Percentiles rank a stretch among this genome's conserved stretches.
Conservation (phyloP, 805 yeast species). For the Zygosaccharomyces bisporus region DNA sequence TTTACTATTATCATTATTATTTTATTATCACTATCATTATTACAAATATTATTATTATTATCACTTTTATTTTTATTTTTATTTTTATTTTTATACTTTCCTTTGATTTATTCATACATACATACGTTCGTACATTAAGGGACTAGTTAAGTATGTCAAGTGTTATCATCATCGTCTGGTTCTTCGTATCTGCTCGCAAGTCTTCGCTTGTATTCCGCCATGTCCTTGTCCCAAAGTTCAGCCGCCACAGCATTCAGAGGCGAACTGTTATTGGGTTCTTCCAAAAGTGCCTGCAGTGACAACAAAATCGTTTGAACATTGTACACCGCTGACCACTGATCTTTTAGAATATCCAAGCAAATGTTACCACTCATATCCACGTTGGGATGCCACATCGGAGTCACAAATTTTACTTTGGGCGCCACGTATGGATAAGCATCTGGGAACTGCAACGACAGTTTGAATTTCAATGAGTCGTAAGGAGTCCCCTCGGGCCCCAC, state of each 20-base stretch:
- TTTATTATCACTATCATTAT: slow-evolving; percentile 1
- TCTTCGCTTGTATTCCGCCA: slow-evolving; percentile 35
- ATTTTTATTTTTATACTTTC: background rate
- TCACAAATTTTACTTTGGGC: slow-evolving; percentile 51
- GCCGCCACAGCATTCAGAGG: slow-evolving; percentile 58
- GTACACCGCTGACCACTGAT: slow-evolving; percentile 61
- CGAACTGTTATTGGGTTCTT: slow-evolving; percentile 57
- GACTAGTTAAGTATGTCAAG: background rate
- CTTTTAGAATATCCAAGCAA: slow-evolving; percentile 60
- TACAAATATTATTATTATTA: slow-evolving; percentile 4
- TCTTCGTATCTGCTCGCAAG: slow-evolving; percentile 25
- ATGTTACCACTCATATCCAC: slow-evolving; percentile 62
- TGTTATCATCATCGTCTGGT: slow-evolving; percentile 6
- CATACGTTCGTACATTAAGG: slow-evolving; percentile 2
- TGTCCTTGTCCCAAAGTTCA: slow-evolving; percentile 47
- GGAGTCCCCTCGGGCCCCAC: slow-evolving; percentile 57
- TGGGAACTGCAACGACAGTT: slow-evolving; percentile 49
- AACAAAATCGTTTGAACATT: slow-evolving; percentile 58
- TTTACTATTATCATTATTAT: slow-evolving; percentile 1
- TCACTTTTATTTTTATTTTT: slow-evolving; percentile 1
- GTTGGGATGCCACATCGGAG: slow-evolving; percentile 66
- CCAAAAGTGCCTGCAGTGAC: slow-evolving; percentile 55
- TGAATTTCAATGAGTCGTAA: slow-evolving; percentile 51
- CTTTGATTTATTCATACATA: slow-evolving; percentile 1
- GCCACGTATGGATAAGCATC: slow-evolving; percentile 55